Evolutionary conservation across 345 rosid species (phyloP), one percentile per base, ranked within the genome.

Genomic region (Iberis pinnata): DNA sequence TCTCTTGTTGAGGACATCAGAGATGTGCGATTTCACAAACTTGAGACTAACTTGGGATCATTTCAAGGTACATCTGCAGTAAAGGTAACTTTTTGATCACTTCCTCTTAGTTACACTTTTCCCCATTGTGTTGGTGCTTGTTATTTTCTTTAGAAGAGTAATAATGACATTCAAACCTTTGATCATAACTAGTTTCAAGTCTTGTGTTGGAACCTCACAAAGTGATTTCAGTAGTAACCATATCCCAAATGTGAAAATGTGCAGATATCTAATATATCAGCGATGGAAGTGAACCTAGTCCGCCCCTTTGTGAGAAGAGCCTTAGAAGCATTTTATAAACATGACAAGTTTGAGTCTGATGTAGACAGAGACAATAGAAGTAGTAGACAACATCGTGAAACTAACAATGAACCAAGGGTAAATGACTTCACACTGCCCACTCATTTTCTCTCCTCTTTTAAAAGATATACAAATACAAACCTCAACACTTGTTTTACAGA

Each of bases 221-320:
- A 38, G 9, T 29, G 36, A 15, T 18, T 19, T 14, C 16, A 32
- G 5, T 22, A 48, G 10, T 73, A 54, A 76, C 67, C 1, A 60
- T 56, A 5, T 43, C 36, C 42, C 37, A 10, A 57, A 55, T 37
- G 46, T 60, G 49, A 22, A 22, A 46, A 54, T 47, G 51, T 61
- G 57, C 78, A 92, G 98, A 81, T 87, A 70, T 74, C 77, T 29
- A 84, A 89, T 64, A 74, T 88, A 68, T 88, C 98, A 20, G 95
- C 96, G 37, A 92, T 92, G 96, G 98, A 92, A 76, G 96, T 81
- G 72, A 92, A 88, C 70, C 70, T 83, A 63, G 92, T 88, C 20
- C 84, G 97, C 22, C 88, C 95, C 32, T 92, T 92, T 72, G 87
- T 88, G 38, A 93, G 81, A 58, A 83, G 88, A 78, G 79, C 98